Conservation (phyloP, 2,329 filamentous ascomycete species). For the Canariomyces notabilis region DNA sequence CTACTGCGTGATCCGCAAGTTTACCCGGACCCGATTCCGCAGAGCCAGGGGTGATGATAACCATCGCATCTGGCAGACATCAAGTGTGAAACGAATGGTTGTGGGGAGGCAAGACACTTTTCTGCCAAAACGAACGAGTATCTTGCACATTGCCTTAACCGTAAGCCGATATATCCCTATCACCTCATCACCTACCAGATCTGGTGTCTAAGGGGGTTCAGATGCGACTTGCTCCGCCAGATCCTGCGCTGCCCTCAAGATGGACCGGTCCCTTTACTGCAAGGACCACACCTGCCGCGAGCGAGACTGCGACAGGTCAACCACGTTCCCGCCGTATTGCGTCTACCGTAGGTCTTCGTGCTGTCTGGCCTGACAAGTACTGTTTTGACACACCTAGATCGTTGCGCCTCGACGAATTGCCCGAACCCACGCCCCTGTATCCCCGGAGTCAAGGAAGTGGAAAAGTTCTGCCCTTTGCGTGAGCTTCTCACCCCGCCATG, state of each 20-base stretch:
- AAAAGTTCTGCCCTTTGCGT: slow-evolving; percentile 20
- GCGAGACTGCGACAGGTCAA: slow-evolving; percentile 16
- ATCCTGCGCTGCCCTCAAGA: slow-evolving; percentile 18
- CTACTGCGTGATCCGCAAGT: slow-evolving; percentile 20
- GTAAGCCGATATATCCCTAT: slow-evolving; percentile 1
- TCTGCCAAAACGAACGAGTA: slow-evolving; percentile 18
- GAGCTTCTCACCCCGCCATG: background rate
- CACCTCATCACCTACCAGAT: background rate
- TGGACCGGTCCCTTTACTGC: slow-evolving; percentile 17
- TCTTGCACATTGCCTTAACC: slow-evolving; percentile 17
- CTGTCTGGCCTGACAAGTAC: background rate
- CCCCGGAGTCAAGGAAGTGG: background rate
- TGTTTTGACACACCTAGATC: slow-evolving; percentile 8
- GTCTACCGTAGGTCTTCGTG: slow-evolving; percentile 15
- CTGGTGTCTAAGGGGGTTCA: slow-evolving; percentile 1
- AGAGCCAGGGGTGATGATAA: background rate
- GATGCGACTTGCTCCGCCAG: slow-evolving; percentile 18
- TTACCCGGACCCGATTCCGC: background rate
- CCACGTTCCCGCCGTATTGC: slow-evolving; percentile 15
- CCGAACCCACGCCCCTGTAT: slow-evolving; percentile 7
- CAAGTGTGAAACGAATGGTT: slow-evolving; percentile 19
- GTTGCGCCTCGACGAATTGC: slow-evolving; percentile 16
- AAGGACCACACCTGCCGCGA: slow-evolving; percentile 20
- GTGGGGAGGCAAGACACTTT: slow-evolving; percentile 18
- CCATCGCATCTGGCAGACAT: slow-evolving; percentile 15